These are phyloP conservation scores for Paramecium caudatum DNA, from an alignment of 73 alveolate species.

Conservation along the genomic window DNA sequence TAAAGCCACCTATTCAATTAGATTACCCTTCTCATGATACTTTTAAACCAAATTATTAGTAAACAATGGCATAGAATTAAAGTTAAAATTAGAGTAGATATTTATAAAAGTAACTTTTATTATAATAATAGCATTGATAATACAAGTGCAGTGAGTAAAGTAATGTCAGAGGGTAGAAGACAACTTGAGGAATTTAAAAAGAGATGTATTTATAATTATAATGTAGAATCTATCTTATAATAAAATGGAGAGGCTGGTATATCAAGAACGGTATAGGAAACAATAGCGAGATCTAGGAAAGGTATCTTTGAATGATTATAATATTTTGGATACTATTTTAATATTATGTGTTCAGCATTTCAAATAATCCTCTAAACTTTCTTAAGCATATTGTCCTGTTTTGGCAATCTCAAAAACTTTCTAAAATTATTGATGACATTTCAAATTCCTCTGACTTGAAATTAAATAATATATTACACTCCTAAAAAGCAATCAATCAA, in stretches of 20 bases:
- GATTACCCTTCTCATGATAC: not conserved
- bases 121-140: not conserved
- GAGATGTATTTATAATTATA: no score
- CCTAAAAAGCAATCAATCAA: conserved; percentile 67
- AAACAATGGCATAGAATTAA: not conserved
- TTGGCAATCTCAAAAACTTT: conserved; percentile 56
- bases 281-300: no score
- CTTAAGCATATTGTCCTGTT: conserved; percentile 58
- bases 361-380: conserved; percentile 47
- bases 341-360: not conserved
- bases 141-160: not conserved
- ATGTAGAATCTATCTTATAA: no score
- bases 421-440: conserved; percentile 26
- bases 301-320: no score
- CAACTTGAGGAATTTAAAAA: not conserved
- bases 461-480: conserved; percentile 60
- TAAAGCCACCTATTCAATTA: conserved; percentile 18
- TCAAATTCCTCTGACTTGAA: conserved; percentile 11
- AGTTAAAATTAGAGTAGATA: not conserved
- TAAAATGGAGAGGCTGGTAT: no score
- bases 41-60: not conserved
- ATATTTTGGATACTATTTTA: not conserved
- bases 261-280: no score
- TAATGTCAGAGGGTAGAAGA: conserved; percentile 1
- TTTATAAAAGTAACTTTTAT: not conserved